A percentile compares a stretch with the other conserved stretches of the same genome.
Evolutionary conservation across 441 rosid species (phyloP).

Genomic region (Metrosideros polymorpha): DNA sequence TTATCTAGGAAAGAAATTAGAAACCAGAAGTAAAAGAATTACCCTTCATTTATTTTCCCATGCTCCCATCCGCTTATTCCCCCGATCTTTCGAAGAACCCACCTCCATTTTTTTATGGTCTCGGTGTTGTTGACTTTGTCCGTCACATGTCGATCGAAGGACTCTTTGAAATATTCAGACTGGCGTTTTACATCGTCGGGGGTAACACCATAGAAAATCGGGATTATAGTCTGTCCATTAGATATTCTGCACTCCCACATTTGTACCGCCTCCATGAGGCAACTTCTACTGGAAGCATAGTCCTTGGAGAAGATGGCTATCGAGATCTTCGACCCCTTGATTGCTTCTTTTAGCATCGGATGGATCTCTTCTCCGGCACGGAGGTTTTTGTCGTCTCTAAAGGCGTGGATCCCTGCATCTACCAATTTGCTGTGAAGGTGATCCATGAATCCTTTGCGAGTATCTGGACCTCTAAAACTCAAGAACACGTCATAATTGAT

Average conservation of each 20-base stretch:
- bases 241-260: no score
- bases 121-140: not conserved
- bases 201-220: not conserved
- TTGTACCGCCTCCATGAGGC: no score
- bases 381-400: not conserved
- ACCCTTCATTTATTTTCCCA: no score
- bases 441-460: not conserved
- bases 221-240: no score
- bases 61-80: no score
- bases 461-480: not conserved
- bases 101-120: not conserved
- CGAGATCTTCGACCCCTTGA: no score
- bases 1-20: not conserved
- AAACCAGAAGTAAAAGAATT: no score
- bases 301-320: no score
- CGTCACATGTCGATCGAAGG: not conserved
- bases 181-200: not conserved
- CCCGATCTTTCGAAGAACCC: no score
- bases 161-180: not conserved
- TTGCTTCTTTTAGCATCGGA: no score
- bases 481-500: no score
- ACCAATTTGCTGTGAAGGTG: not conserved
- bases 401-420: not conserved
- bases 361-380: not conserved
- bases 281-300: no score